phyloP scores from a whole-genome alignment of 2,329 filamentous ascomycete species.

The Blastomyces percursus region DNA sequence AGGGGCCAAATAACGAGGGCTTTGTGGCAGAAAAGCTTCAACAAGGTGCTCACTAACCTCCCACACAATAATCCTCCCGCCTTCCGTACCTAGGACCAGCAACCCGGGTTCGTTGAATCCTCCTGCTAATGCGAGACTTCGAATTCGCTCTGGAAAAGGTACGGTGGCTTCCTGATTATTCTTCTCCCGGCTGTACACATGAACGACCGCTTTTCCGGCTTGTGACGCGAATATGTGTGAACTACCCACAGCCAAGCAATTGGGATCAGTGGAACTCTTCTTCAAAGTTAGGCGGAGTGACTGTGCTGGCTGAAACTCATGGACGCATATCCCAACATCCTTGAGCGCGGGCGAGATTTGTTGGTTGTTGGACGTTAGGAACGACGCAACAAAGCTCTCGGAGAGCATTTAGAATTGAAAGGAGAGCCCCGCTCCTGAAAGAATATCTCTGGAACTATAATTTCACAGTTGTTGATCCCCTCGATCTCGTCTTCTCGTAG shows the following conservation, averaged over 20 bases:
- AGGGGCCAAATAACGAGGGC: not conserved
- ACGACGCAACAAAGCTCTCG: constrained; percentile 39
- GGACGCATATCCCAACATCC: constrained; percentile 78
- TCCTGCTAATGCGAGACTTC: constrained; percentile 60
- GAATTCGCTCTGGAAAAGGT: constrained; percentile 77
- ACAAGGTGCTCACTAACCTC: constrained; percentile 53
- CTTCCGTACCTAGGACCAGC: constrained; percentile 68
- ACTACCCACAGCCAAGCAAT: constrained; percentile 67
- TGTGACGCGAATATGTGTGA: constrained; percentile 88
- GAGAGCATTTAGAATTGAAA: constrained; percentile 34
- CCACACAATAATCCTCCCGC: constrained; percentile 82
- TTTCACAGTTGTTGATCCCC: not conserved
- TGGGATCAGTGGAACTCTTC: constrained; percentile 72
- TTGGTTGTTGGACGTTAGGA: constrained; percentile 25
- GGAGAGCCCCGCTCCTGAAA: not conserved
- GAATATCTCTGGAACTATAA: not conserved
- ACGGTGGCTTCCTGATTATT: constrained; percentile 82
- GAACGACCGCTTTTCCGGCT: constrained; percentile 78
- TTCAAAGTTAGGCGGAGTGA: constrained; percentile 73
- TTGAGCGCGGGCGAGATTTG: constrained; percentile 45
- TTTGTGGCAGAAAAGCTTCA: not conserved
- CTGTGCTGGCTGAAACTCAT: constrained; percentile 67
- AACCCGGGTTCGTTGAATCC: constrained; percentile 47
- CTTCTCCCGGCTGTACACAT: constrained; percentile 77
- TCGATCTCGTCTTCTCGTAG: not conserved